Base-by-base conservation (phyloP, 2,329 filamentous ascomycete species). In the Microdochium nivale region DNA sequence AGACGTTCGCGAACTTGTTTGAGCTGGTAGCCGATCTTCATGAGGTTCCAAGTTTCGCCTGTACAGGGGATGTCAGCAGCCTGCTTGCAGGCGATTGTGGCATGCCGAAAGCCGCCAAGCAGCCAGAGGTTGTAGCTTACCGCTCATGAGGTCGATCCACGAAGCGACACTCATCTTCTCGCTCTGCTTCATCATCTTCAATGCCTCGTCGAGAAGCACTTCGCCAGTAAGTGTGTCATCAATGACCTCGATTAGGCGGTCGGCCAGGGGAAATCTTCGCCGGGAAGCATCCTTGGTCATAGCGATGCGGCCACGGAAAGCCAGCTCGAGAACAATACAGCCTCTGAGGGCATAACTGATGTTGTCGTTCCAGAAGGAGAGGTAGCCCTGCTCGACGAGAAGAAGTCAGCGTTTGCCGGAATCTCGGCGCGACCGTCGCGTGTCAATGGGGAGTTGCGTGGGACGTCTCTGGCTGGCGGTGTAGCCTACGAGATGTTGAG, bases 101-200 rank as follows among this genome's bases (percentile, higher is more conserved):
- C 47, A n/a, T n/a, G n/a, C n/a, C n/a, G n/a, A n/a, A n/a, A n/a
- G 40, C 25, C 23, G 25, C 21, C 40, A 48, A 48, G 37, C 27
- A 40, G 48, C n/a, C 21, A 52, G 27, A 53, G 46, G 50, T 44
- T 51, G 49, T 49, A 51, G 65, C 78, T 62, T 82, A 96, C 92
- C 94, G 70, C 91, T 96, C 90, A 99, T 92, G 60, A 99, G 77
- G 70, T 99, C 94, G 69, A 99, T 97, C 94, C 94, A 99, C 47
- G 90, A 89, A 76, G 89, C 94, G 60, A 99, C 94, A 71, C 94
- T 97, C 94, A 99, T 97, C 80, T 96, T 96, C 77, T 99, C 94
- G 71, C 90, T 96, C 61, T 88, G 86, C 79, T 99, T 99, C 92
- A 99, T 99, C 91, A 99, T 95, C 78, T 99, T 99, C 65, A 99